Conservation (phyloP, 495 filamentous ascomycete species). For the Talaromyces wortmannii region DNA sequence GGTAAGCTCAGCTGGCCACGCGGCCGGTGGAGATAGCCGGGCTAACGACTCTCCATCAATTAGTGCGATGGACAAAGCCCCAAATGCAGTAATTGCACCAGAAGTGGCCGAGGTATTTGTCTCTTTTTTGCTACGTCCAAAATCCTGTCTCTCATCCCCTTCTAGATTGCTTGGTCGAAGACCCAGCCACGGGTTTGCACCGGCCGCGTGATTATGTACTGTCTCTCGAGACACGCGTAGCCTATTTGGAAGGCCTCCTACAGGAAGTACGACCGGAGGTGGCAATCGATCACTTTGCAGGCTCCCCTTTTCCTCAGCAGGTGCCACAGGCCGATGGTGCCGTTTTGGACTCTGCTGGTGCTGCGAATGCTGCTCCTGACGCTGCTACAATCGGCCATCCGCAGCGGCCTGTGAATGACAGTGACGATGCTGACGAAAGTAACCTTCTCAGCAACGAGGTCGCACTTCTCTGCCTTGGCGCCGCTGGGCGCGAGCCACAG, state of each 20-base stretch:
- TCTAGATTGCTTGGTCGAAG: conserved; percentile 9
- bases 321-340: neutral
- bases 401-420: neutral
- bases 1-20: neutral
- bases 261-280: neutral
- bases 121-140: neutral
- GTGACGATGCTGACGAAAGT: neutral
- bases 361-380: neutral
- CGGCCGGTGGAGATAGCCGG: neutral
- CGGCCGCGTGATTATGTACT: conserved; percentile 9
- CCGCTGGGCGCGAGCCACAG: neutral
- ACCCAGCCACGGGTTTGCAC: conserved; percentile 6
- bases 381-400: neutral
- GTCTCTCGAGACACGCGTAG: conserved; percentile 8
- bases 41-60: neutral
- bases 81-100: neutral
- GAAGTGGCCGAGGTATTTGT: neutral
- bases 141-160: neutral
- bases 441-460: neutral
- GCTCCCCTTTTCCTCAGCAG: neutral
- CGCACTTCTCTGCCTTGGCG: neutral
- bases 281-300: neutral
- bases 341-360: neutral
- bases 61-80: neutral
- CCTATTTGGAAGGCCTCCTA: conserved; percentile 2